These are phyloP conservation scores for Phlegmacium glaucopus DNA, from an alignment of 768 basidiomycete genomes.

Conservation along the genomic window DNA sequence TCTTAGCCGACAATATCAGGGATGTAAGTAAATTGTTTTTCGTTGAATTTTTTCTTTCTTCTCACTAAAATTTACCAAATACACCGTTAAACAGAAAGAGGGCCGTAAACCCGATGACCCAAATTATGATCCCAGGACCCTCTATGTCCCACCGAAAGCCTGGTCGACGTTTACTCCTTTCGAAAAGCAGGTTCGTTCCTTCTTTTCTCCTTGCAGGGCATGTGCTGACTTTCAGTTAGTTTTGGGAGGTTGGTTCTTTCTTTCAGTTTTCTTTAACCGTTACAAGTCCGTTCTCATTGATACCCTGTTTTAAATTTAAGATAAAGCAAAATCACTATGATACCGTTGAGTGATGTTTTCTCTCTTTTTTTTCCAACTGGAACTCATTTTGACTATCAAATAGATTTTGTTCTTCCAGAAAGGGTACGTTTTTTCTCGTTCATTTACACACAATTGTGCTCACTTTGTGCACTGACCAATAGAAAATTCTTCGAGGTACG, in stretches of 20 bases:
- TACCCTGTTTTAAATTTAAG: constrained; percentile 36
- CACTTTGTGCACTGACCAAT: neutral
- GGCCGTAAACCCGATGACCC: constrained; percentile 73
- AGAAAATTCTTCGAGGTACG: constrained; percentile 80
- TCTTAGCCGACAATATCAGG: constrained; percentile 57
- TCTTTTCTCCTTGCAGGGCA: neutral
- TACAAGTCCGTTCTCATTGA: neutral
- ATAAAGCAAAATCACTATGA: constrained; percentile 99
- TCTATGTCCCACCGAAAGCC: constrained; percentile 70
- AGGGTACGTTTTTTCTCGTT: constrained; percentile 49
- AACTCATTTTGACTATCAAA: constrained; percentile 3
- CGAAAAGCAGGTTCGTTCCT: constrained; percentile 70
- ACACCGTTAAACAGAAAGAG: constrained; percentile 62
- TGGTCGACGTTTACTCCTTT: constrained; percentile 92
- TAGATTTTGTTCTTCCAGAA: constrained; percentile 97
- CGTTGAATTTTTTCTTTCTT: neutral
- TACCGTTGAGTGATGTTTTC: constrained; percentile 47
- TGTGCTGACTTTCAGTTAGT: constrained; percentile 34
- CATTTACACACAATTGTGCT: neutral
- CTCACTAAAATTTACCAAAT: no score
- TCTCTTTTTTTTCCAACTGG: no score
- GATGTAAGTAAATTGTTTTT: constrained; percentile 63
- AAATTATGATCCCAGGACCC: constrained; percentile 86
- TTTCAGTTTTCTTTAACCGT: neutral
- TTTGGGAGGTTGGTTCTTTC: constrained; percentile 60